Percentiles rank a stretch among this genome's conserved stretches.
Conservation (phyloP, 805 yeast species). For the Kodamaea jinghongensis region DNA sequence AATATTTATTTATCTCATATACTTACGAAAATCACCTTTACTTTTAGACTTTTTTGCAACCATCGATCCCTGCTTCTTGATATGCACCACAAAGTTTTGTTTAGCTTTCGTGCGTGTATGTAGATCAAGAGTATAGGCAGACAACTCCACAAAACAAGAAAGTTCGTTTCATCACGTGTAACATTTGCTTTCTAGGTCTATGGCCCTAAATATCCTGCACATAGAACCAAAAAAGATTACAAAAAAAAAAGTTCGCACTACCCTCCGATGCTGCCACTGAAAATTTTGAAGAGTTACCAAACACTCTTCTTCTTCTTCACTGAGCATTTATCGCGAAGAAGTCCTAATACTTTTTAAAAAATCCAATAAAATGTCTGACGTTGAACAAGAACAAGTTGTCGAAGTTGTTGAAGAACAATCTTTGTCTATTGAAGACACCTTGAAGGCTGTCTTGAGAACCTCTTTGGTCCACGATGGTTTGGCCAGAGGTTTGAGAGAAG, state of each 20-base stretch:
- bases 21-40: no score
- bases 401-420: conserved; percentile 86
- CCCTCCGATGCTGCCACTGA: conserved; percentile 3
- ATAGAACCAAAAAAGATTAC: no score
- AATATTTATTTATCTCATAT: no score
- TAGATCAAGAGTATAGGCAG: not conserved
- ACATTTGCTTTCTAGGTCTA: no score
- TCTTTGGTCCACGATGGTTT: conserved; percentile 98
- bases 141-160: not conserved
- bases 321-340: conserved; percentile 60
- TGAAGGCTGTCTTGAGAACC: conserved; percentile 96
- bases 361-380: conserved; percentile 73
- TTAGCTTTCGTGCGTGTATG: no score
- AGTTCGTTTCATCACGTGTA: not conserved
- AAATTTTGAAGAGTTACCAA: conserved; percentile 4
- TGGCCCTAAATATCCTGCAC: no score
- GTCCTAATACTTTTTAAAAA: conserved; percentile 41
- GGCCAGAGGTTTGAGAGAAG: conserved; percentile 99
- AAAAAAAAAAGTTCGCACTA: no score
- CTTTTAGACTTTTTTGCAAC: no score
- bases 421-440: conserved; percentile 96
- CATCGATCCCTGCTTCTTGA: no score
- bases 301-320: conserved; percentile 14
- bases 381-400: conserved; percentile 81
- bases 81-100: no score